phyloP scores from a whole-genome alignment of 345 rosid genomes.

The Schrenkiella parvula region DNA sequence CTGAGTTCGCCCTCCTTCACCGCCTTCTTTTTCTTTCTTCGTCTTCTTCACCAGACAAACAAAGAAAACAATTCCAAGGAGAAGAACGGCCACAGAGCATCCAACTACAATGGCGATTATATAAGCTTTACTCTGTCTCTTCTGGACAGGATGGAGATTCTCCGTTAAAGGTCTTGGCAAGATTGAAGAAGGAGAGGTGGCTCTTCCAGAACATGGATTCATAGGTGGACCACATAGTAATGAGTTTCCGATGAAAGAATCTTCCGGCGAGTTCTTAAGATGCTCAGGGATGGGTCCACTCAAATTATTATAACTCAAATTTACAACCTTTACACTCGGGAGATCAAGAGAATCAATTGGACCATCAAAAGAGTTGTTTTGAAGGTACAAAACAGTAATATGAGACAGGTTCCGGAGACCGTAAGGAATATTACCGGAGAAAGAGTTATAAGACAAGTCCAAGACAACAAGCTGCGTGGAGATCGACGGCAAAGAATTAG shows the following conservation, averaged over 20 bases:
- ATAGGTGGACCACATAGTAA: slow-evolving; percentile 62
- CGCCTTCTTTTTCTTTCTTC: slow-evolving; percentile 17
- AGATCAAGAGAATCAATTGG: slow-evolving; percentile 41
- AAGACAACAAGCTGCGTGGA: slow-evolving; percentile 45
- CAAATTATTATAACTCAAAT: slow-evolving; percentile 58
- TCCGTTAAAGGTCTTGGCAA: slow-evolving; percentile 35
- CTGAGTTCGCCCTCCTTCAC: slow-evolving; percentile 37
- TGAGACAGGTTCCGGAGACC: slow-evolving; percentile 36
- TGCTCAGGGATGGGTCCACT: slow-evolving; percentile 61
- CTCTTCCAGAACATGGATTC: slow-evolving; percentile 32
- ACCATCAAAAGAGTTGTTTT: slow-evolving; percentile 57
- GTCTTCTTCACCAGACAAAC: slow-evolving; percentile 41
- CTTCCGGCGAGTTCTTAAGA: slow-evolving; percentile 42
- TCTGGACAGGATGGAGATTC: slow-evolving; percentile 23
- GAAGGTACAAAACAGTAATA: slow-evolving; percentile 44
- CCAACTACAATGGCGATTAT: slow-evolving; percentile 47
- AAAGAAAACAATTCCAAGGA: slow-evolving; percentile 34
- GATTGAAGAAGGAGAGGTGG: slow-evolving; percentile 33
- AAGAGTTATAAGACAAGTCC: slow-evolving; percentile 67
- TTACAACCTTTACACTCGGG: slow-evolving; percentile 47
- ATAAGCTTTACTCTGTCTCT: slow-evolving; percentile 40
- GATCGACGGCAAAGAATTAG: slow-evolving; percentile 22
- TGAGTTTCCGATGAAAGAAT: slow-evolving; percentile 58
- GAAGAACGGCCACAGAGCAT: slow-evolving; percentile 39
- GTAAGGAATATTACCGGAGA: slow-evolving; percentile 50